Evolutionary conservation across 345 rosid genomes (phyloP), one percentile per base, ranked within the genome.

Genomic region (Ceriops tagal): DNA sequence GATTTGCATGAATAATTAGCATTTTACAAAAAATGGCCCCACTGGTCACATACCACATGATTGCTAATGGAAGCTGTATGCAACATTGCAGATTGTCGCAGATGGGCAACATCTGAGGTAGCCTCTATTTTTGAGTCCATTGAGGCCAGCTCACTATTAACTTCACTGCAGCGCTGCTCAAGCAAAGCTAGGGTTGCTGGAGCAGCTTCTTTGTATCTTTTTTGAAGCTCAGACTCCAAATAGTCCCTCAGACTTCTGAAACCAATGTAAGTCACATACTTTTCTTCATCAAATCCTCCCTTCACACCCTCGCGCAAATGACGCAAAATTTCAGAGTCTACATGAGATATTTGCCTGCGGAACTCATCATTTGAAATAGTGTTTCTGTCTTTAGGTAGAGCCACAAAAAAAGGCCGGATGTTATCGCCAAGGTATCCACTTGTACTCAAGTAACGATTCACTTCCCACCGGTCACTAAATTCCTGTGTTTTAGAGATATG

Each of bases 101-200:
- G 89, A 76, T 89, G 85, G 77, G 96, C 82, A 74, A 92, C 90
- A 74, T 95, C 96, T 32, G 97, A 95, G 81, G 99, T 91, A 61
- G 96, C 89, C 65, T 83, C 80, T 55, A 95, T 83, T 72, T 89
- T 88, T 49, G 83, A 86, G 68, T 90, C 93, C 89, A 92, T 83
- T 61, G 79, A 83, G 30, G 80, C 72, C 61, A 95, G 72, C 78
- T 95, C 96, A 11, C 71, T 68, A 7, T 71, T 71, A 64, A 95
- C 86, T 82, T 92, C 97, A 69, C 80, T 65, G 72, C 97, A 90
- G 2, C 96, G 92, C 74, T 92, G 90, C 77, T 95, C 98, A 74
- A 95, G 96, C 83, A 92, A 83, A 75, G 97, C 99, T 63, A 95
- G 90, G 64, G 98, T 95, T 55, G 98, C 91, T 34, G 99, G 98